Percentiles rank a stretch among this genome's conserved stretches.
phyloP scores from a whole-genome alignment of 345 rosid genomes.

The Crucihimalaya himalaica region DNA sequence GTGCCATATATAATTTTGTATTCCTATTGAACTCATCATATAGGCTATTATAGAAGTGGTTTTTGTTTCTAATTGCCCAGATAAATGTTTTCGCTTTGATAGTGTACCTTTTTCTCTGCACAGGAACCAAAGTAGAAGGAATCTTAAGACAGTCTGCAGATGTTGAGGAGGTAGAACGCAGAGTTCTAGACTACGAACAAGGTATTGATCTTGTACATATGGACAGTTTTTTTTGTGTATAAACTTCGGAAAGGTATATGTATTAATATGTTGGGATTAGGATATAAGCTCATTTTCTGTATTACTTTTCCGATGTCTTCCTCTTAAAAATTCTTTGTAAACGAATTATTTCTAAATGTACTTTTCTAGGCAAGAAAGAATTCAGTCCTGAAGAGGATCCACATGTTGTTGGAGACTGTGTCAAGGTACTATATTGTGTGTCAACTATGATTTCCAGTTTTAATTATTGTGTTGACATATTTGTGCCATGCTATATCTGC shows the following conservation, averaged over 20 bases:
- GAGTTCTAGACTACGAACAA: conserved; percentile 93
- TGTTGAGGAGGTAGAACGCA: conserved; percentile 94
- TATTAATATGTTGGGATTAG: not conserved
- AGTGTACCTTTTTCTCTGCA: conserved; percentile 29
- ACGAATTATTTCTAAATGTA: not conserved
- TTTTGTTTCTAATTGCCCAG: not conserved
- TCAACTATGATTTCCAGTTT: conserved; percentile 21
- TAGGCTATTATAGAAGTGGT: not conserved
- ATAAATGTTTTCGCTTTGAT: conserved; percentile 24
- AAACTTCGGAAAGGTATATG: not conserved
- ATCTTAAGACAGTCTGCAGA: conserved; percentile 95
- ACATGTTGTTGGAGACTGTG: conserved; percentile 98
- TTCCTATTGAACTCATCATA: not conserved
- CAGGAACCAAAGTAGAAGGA: conserved; percentile 88
- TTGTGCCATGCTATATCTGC: conserved; percentile 40
- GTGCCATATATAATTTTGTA: not conserved
- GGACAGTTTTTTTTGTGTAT: conserved; percentile 17
- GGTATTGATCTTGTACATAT: conserved; percentile 48
- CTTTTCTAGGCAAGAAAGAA: conserved; percentile 70
- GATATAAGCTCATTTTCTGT: conserved; percentile 1
- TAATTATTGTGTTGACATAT: conserved; percentile 21
- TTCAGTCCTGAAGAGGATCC: conserved; percentile 90
- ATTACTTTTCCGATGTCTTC: not conserved
- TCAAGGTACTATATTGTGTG: conserved; percentile 61
- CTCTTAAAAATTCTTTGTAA: not conserved